Evolutionary conservation across 352 stramenopile genomes (phyloP), one percentile per base, ranked within the genome.

Genomic region (Phytophthora parvispora): DNA sequence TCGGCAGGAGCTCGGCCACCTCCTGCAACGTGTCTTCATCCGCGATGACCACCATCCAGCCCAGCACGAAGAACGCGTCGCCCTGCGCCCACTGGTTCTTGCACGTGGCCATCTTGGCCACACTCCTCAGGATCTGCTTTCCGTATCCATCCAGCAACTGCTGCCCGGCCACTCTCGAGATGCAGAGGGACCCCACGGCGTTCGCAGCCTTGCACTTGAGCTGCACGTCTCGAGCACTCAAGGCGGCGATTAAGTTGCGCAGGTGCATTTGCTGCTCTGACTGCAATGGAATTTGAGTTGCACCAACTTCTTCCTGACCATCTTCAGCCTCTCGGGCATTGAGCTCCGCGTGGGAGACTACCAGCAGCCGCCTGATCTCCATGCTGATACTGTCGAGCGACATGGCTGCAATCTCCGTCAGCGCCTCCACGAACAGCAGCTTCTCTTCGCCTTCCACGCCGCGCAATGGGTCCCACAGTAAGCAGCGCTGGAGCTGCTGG

Each of bases 151-250:
- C 81, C 32, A 94, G 66, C 50, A 94, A 58, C 13, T 75, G 74
- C 62, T 93, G 86, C 0, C 86, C 86, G 15, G 86, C 86, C 27
- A 94, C 84, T 6, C 86, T 80, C 4, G 86, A 94, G 56, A 87
- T 89, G 48, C 86, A 93, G 42, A 94, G 64, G 36, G 86, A 89
- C 3, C 86, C 86, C 16, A 94, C 74, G 3, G 86, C 84, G 50
- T 87, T 94, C 12, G 86, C 86, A 6, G 84, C 86, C 58, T 94
- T 94, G 70, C 86, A 94, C 56, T 94, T 94, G 20, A 94, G 74
- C 51, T 84, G 78, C 54, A 94, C 83, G 54, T 94, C 86, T 18
- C 86, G 85, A 28, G 75, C 75, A 52, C 54, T 67, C 28, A 94
- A 58, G 12, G 85, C 85, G 6, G 61, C 61, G 27, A 90, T 72